A percentile compares a stretch with the other conserved stretches of the same genome.
These are phyloP conservation scores for Helotiales sp. DNA, from an alignment of 2,329 filamentous ascomycete species.

Conservation along the genomic window DNA sequence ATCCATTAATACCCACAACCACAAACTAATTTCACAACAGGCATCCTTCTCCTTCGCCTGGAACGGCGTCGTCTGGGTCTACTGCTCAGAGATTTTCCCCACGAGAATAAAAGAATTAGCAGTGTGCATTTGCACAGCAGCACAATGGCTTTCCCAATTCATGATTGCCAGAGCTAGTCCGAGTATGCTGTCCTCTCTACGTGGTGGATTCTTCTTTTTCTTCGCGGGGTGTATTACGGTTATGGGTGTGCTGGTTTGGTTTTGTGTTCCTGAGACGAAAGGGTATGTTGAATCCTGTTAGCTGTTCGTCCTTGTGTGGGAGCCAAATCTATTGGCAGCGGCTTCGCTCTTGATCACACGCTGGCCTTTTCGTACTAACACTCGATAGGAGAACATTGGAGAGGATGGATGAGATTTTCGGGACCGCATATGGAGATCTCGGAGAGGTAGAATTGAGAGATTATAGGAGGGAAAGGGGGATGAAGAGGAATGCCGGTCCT, in stretches of 20 bases:
- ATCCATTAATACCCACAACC: not conserved
- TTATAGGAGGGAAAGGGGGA: slow-evolving; percentile 6
- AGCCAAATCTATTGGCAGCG: too few relatives aligned
- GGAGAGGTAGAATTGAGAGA: not conserved
- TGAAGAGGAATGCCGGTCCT: not conserved
- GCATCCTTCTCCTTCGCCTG: slow-evolving; percentile 31
- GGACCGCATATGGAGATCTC: slow-evolving; percentile 20
- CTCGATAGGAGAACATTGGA: slow-evolving; percentile 70
- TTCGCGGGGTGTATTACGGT: slow-evolving; percentile 69
- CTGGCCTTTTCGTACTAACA: too few relatives aligned
- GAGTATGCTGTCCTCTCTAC: slow-evolving; percentile 19
- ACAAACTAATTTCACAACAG: slow-evolving; percentile 8
- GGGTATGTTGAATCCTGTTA: too few relatives aligned
- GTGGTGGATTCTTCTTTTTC: slow-evolving; percentile 30
- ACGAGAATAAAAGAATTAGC: slow-evolving; percentile 26
- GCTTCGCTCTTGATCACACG: too few relatives aligned
- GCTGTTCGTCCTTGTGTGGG: too few relatives aligned
- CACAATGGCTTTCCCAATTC: slow-evolving; percentile 26
- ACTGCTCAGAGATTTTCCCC: slow-evolving; percentile 31
- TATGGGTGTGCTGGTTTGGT: slow-evolving; percentile 65
- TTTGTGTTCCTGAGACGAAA: slow-evolving; percentile 74
- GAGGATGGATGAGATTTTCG: slow-evolving; percentile 60
- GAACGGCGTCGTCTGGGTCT: slow-evolving; percentile 33
- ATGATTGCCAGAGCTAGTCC: slow-evolving; percentile 22
- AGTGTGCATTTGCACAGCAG: slow-evolving; percentile 21